Conservation (phyloP, 2,329 filamentous ascomycete genomes). For the Neurospora sp. region DNA sequence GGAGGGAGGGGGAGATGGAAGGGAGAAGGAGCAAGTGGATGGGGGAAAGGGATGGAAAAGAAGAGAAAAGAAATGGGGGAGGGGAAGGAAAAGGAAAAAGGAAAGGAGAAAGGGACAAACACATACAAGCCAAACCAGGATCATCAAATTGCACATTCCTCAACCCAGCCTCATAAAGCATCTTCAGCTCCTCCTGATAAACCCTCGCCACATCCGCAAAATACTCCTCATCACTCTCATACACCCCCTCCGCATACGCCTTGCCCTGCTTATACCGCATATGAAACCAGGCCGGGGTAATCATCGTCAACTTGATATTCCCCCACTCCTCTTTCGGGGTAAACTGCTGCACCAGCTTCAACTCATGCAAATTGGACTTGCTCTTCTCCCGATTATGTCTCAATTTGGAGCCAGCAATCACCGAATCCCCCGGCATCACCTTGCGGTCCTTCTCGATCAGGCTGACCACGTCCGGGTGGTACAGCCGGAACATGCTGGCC, state of each 20-base stretch:
- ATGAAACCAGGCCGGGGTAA: conserved; percentile 46
- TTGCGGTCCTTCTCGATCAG: conserved; percentile 42
- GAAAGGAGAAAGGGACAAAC: conserved; percentile 2
- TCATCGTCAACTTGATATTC: conserved; percentile 45
- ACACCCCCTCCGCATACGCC: conserved; percentile 47
- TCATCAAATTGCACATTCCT: conserved; percentile 61
- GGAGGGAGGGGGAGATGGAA: neutral
- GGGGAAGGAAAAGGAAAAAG: neutral
- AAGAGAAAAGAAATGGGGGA: neutral
- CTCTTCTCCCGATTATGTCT: conserved; percentile 31
- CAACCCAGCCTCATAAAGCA: conserved; percentile 52
- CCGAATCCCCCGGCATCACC: conserved; percentile 46
- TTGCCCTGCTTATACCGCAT: conserved; percentile 44
- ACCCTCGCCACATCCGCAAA: conserved; percentile 56
- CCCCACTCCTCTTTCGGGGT: conserved; percentile 38
- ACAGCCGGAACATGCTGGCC: conserved; percentile 41
- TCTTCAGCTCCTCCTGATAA: conserved; percentile 52
- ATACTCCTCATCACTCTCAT: conserved; percentile 49
- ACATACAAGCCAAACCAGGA: conserved; percentile 56
- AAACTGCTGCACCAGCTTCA: conserved; percentile 35
- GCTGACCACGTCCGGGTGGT: conserved; percentile 45
- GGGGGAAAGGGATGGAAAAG: no score
- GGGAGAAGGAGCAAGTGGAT: no score
- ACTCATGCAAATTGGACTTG: conserved; percentile 39
- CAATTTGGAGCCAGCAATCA: conserved; percentile 41